Evolutionary conservation across 2,329 filamentous ascomycete species (phyloP).

Genomic region (Cytospora chrysosperma): DNA sequence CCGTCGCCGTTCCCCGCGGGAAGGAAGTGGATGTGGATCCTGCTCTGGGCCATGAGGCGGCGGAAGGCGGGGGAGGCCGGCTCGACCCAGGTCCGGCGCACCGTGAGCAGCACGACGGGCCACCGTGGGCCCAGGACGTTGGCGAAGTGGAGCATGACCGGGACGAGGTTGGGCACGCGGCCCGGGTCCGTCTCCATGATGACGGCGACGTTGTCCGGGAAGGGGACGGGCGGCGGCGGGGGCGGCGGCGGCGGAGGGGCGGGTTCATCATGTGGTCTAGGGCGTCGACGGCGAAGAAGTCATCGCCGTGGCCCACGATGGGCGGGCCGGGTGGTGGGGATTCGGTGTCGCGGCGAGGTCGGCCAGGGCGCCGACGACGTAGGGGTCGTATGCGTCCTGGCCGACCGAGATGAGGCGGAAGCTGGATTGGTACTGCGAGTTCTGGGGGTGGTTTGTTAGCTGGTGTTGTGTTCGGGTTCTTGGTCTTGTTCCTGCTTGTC

Average conservation of each 20-base stretch:
- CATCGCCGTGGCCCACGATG: conserved; percentile 18
- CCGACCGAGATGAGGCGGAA: conserved; percentile 21
- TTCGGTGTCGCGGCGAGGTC: neutral
- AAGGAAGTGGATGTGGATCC: conserved; percentile 40
- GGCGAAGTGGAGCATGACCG: conserved; percentile 35
- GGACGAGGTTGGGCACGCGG: conserved; percentile 35
- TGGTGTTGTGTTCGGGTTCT: neutral
- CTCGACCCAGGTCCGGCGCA: conserved; percentile 30
- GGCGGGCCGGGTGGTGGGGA: conserved; percentile 2
- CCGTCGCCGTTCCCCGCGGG: too few relatives aligned
- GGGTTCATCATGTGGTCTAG: conserved; percentile 19
- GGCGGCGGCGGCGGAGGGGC: conserved; percentile 4
- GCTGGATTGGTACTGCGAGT: conserved; percentile 15
- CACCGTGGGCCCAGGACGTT: conserved; percentile 41
- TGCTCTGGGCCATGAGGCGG: conserved; percentile 35
- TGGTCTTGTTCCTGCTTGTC: too few relatives aligned
- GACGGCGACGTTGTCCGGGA: conserved; percentile 27
- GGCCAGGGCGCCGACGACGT: neutral
- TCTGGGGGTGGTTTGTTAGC: neutral
- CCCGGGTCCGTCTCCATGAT: conserved; percentile 44
- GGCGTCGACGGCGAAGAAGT: conserved; percentile 21
- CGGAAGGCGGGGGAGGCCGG: conserved; percentile 35
- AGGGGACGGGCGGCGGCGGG: conserved; percentile 8
- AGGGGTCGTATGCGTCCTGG: neutral
- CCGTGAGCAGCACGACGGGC: conserved; percentile 45